Conservation (phyloP, 306 rosid species). For the Cicer yamashitae region DNA sequence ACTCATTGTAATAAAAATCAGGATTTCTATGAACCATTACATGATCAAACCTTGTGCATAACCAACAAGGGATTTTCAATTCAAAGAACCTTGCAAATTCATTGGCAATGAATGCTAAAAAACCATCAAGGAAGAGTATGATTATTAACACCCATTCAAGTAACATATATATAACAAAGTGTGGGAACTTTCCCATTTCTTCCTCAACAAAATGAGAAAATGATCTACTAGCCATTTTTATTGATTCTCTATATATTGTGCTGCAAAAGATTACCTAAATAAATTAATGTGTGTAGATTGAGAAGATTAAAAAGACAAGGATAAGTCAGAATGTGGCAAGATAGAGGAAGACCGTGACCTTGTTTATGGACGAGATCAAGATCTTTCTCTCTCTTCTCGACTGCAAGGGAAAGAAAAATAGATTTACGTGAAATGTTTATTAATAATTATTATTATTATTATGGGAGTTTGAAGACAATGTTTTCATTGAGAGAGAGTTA, state of each 20-base stretch:
- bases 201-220: conserved; percentile 62
- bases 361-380: conserved; percentile 61
- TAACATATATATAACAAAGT: conserved; percentile 64
- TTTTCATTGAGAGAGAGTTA: conserved; percentile 42
- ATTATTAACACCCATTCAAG: conserved; percentile 84
- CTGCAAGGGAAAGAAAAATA: conserved; percentile 34
- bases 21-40: conserved; percentile 54
- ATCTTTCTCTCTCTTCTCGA: conserved; percentile 50
- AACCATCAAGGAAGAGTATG: conserved; percentile 74
- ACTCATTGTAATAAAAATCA: conserved; percentile 74
- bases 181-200: conserved; percentile 71
- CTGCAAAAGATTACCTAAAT: conserved; percentile 10
- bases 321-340: conserved; percentile 40
- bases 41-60: conserved; percentile 84
- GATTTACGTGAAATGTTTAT: conserved; percentile 22
- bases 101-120: conserved; percentile 68
- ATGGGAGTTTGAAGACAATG: conserved; percentile 39
- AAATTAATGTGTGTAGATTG: neutral
- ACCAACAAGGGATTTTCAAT: conserved; percentile 68
- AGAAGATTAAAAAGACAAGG: neutral
- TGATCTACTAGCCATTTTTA: conserved; percentile 55
- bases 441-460: neutral
- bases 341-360: conserved; percentile 75
- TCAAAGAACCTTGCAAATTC: conserved; percentile 84
- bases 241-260: neutral